Evolutionary conservation across 169 alveolate genomes (phyloP), one percentile per base, ranked within the genome.

Genomic region (Plasmodium ovale): DNA sequence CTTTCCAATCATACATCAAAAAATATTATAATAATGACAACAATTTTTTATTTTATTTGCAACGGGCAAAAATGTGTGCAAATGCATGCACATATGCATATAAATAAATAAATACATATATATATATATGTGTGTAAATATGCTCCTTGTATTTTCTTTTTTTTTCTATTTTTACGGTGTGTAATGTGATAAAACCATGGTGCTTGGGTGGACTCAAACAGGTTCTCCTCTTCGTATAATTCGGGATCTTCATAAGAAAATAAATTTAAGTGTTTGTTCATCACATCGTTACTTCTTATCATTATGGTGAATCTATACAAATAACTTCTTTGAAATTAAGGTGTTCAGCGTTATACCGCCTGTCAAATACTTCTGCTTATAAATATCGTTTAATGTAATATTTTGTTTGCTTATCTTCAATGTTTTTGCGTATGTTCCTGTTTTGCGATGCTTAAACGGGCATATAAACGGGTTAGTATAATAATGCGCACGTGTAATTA

Each of bases 171-270:
- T 29, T 70, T 69, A 85, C 91, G 31, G 56, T 85, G 27, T 9
- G 33, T 58, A 1, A 85, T 65, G 44, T 85, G 91, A 44, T 85
- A 85, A 56, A 69, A 85, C 91, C 91, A 85, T 1, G 91, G 91
- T 7, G 73, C 91, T 62, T 58, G 91, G 23, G 37, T 69, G 16
- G 72, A 35, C 37, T 69, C 16, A 49, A 54, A 85, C 19, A 85
- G 44, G 29, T 85, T 60, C 37, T 54, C 70, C 35, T 68, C 91
- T 29, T 56, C 87, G 49, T 51, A 54, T 29, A 27, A 23, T 69
- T 68, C 73, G 10, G 91, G 91, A 27, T 85, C 91, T 56, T 53
- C 56, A 54, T 85, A 85, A 23, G 65, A 39, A 85, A 85, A 85
- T 60, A 85, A 68, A 54, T 37, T 59, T 60, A 31, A 1, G 33